Evolutionary conservation across 176 grass and related monocot genomes (phyloP).

Genomic region (Bothriochloa decipiens): DNA sequence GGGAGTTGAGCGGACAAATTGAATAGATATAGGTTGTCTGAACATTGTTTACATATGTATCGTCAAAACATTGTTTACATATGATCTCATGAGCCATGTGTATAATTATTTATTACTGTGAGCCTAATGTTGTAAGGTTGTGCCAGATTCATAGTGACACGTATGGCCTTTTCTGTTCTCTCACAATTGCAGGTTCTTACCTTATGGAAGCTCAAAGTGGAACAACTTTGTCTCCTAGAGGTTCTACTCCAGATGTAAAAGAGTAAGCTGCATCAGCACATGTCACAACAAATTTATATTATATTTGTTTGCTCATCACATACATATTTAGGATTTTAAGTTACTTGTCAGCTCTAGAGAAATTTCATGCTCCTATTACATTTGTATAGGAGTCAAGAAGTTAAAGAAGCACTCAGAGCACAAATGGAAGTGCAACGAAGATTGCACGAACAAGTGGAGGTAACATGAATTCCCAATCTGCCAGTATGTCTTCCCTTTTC

Average conservation of each 20-base stretch:
- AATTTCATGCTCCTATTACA: constrained; percentile 1
- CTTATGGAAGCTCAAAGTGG: constrained; percentile 57
- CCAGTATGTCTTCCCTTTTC: not conserved
- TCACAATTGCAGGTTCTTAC: constrained; percentile 66
- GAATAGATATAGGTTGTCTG: not conserved
- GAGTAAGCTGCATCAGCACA: constrained; percentile 45
- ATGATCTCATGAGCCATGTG: constrained; percentile 7
- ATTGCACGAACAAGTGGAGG: constrained; percentile 62
- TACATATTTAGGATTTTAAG: not conserved
- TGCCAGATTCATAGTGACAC: constrained; percentile 1
- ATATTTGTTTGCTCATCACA: not conserved
- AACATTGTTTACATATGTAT: not conserved
- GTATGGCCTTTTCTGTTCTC: constrained; percentile 19
- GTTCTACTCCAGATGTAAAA: constrained; percentile 59
- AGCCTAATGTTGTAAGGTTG: not conserved
- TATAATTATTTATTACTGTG: not conserved
- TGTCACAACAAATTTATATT: not conserved
- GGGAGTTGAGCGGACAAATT: no score
- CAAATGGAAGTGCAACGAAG: constrained; percentile 65
- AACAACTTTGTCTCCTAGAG: constrained; percentile 62
- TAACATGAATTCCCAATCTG: constrained; percentile 16
- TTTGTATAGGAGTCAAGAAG: constrained; percentile 51
- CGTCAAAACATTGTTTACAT: constrained; percentile 7
- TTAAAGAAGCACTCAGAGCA: constrained; percentile 60
- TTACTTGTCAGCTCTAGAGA: not conserved